A percentile compares a stretch with the other conserved stretches of the same genome.
Evolutionary conservation across 2,329 filamentous ascomycete genomes (phyloP).

Genomic region (Harringtonia lauricola): DNA sequence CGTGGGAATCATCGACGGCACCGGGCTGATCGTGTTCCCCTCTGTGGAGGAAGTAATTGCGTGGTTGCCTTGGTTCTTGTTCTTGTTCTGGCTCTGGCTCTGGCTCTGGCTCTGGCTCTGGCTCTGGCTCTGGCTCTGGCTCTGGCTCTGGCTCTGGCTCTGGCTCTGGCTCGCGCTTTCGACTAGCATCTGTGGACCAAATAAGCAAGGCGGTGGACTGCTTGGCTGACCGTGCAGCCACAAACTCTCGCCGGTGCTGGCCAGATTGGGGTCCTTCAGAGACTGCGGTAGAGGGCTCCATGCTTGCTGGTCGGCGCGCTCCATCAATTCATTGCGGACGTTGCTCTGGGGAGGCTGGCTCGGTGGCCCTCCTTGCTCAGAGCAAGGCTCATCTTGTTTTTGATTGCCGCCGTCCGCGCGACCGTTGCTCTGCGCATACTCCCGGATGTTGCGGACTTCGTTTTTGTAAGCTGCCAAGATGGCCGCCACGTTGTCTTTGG

Average conservation of each 20-base stretch:
- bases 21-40: not conserved
- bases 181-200: not conserved
- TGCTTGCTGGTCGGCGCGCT: not conserved
- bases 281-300: not conserved
- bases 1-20: slow-evolving; percentile 1
- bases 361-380: not conserved
- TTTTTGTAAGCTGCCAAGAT: slow-evolving; percentile 10
- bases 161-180: not conserved
- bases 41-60: slow-evolving; percentile 1
- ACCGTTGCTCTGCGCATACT: not conserved
- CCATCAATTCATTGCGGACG: not conserved
- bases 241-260: not conserved
- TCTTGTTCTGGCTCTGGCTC: not conserved
- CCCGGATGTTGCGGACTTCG: slow-evolving; percentile 2
- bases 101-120: no score
- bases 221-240: slow-evolving; percentile 7
- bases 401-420: not conserved
- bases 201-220: not conserved
- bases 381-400: not conserved
- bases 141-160: not conserved
- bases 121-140: not conserved
- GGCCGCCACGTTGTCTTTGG: slow-evolving; percentile 5
- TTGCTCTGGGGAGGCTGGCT: no score
- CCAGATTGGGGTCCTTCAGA: no score
- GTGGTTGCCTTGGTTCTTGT: not conserved